These are phyloP conservation scores for Aspergillus bombycis DNA, from an alignment of 2,329 filamentous ascomycete species.

Conservation along the genomic window DNA sequence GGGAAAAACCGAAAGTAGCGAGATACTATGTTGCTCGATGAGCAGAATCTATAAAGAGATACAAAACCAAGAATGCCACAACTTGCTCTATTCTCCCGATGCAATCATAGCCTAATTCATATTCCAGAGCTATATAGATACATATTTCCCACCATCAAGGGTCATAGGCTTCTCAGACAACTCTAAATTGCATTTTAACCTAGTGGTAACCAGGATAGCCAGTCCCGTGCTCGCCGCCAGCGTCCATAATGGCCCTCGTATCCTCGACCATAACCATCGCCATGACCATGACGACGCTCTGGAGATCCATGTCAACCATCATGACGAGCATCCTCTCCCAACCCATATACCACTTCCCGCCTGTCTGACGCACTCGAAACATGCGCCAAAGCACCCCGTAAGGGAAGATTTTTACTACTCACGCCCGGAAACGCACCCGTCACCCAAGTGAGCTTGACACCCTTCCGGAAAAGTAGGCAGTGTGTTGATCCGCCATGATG, in stretches of 20 bases:
- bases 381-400: not conserved
- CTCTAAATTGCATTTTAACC: not conserved
- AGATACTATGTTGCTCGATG: not conserved
- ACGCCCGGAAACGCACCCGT: not conserved
- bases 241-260: not conserved
- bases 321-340: not conserved
- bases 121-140: not conserved
- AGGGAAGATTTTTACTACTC: not conserved
- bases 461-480: constrained; percentile 4
- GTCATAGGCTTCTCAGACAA: too few relatives aligned
- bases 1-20: not conserved
- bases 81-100: not conserved
- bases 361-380: not conserved
- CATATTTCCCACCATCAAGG: not conserved
- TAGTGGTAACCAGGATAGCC: not conserved
- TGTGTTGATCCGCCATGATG: constrained; percentile 14
- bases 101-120: not conserved
- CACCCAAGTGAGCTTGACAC: not conserved
- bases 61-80: not conserved
- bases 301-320: not conserved
- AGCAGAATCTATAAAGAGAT: not conserved
- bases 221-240: not conserved
- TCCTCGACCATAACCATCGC: not conserved
- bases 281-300: not conserved
- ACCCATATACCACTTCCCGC: not conserved